These are phyloP conservation scores for Aspergillus campestris DNA, from an alignment of 495 filamentous ascomycete species.

Conservation along the genomic window DNA sequence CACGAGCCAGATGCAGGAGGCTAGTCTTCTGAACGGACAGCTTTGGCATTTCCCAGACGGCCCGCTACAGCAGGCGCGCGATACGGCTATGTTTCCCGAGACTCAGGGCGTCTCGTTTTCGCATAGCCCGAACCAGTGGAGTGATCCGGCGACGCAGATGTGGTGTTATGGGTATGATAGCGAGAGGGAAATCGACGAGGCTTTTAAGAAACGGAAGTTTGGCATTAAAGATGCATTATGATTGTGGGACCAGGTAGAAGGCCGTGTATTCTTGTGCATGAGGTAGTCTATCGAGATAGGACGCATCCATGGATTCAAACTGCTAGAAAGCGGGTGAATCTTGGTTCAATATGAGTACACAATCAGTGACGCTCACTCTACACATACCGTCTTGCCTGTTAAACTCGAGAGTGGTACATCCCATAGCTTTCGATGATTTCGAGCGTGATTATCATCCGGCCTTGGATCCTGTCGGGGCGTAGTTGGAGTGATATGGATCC, in stretches of 20 bases:
- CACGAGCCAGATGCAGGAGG: slow-evolving; percentile 25
- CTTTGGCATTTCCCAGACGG: slow-evolving; percentile 42
- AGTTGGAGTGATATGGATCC: too few relatives aligned
- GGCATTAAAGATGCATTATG: background rate
- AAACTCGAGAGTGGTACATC: too few relatives aligned
- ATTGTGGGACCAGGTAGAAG: background rate
- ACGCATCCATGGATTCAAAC: too few relatives aligned
- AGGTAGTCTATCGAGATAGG: background rate
- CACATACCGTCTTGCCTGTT: too few relatives aligned
- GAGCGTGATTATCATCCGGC: too few relatives aligned
- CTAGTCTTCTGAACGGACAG: slow-evolving; percentile 25
- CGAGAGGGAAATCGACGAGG: slow-evolving; percentile 25
- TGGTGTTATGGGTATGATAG: slow-evolving; percentile 44
- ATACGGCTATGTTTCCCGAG: slow-evolving; percentile 32
- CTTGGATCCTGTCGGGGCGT: too few relatives aligned
- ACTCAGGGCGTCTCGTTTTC: slow-evolving; percentile 9
- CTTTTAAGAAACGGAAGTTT: slow-evolving; percentile 6
- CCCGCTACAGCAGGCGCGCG: slow-evolving; percentile 30
- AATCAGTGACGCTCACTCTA: too few relatives aligned
- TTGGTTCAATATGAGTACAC: too few relatives aligned
- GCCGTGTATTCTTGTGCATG: background rate
- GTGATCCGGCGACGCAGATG: slow-evolving; percentile 33
- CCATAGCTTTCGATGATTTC: too few relatives aligned
- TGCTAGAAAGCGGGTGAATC: too few relatives aligned
- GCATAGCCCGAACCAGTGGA: slow-evolving; percentile 43